A percentile compares a stretch with the other conserved stretches of the same genome.
Conservation (phyloP, 192 early-diverging fungal genomes). For the Coemansia sp. region DNA sequence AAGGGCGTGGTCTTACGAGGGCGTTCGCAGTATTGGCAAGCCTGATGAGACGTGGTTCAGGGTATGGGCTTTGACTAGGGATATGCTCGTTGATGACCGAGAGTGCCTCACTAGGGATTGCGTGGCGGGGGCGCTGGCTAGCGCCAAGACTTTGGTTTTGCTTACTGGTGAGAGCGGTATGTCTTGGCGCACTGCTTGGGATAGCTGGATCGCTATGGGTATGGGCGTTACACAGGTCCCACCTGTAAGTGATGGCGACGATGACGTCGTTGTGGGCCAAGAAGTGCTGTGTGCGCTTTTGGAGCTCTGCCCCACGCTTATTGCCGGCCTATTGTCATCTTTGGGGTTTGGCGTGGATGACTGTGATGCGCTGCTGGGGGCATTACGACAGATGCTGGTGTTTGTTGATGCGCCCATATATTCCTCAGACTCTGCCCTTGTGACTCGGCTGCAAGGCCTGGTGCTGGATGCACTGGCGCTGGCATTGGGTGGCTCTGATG, state of each 20-base stretch:
- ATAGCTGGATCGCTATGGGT: conserved; percentile 29
- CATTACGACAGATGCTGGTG: conserved; percentile 13
- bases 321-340: neutral
- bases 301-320: conserved; percentile 13
- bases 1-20: conserved; percentile 10
- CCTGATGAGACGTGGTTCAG: conserved; percentile 21
- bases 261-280: conserved; percentile 19
- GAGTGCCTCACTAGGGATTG: conserved; percentile 23
- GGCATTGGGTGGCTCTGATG: conserved; percentile 4
- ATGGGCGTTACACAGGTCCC: conserved; percentile 8
- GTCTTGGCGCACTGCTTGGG: conserved; percentile 28
- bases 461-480: conserved; percentile 60
- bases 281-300: conserved; percentile 30
- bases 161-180: neutral
- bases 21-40: conserved; percentile 10
- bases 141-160: conserved; percentile 10
- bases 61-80: conserved; percentile 23
- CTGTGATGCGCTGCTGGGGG: conserved; percentile 12
- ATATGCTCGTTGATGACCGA: conserved; percentile 5
- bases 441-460: conserved; percentile 67
- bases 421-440: conserved; percentile 56
- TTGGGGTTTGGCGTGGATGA: conserved; percentile 15
- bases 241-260: neutral
- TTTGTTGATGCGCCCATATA: conserved; percentile 28
- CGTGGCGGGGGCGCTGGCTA: conserved; percentile 23